phyloP scores from a whole-genome alignment of 768 basidiomycete species.

The Saitozyma sp. region DNA sequence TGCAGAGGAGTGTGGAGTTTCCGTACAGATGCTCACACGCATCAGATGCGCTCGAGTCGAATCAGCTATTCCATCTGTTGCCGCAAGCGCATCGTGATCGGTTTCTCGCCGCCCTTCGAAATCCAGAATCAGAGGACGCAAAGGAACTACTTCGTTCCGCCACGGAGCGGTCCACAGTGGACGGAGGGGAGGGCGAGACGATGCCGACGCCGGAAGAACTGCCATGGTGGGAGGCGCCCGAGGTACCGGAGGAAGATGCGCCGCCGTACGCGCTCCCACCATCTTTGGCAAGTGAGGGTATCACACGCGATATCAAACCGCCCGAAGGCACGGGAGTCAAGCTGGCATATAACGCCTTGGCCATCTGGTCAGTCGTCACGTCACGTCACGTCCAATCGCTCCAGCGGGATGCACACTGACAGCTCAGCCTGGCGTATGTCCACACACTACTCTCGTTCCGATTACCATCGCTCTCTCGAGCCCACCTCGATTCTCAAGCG shows the following conservation, averaged over 20 bases:
- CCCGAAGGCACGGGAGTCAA: conserved; percentile 33
- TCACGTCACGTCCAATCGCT: background rate
- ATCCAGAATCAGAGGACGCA: conserved; percentile 35
- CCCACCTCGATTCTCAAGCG: conserved; percentile 5
- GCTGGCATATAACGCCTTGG: conserved; percentile 39
- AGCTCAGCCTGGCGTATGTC: conserved; percentile 24
- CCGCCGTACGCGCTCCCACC: conserved; percentile 22
- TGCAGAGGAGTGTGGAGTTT: too few relatives aligned
- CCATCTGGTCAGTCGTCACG: conserved; percentile 34
- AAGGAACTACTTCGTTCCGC: conserved; percentile 30
- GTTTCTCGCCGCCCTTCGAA: conserved; percentile 30
- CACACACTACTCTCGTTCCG: conserved; percentile 36
- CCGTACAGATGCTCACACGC: background rate
- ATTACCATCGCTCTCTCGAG: conserved; percentile 26
- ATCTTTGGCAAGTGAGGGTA: conserved; percentile 9
- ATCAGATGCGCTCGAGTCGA: conserved; percentile 40
- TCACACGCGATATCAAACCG: conserved; percentile 17
- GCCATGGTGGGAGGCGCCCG: conserved; percentile 20
- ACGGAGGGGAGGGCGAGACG: background rate
- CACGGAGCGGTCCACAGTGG: background rate
- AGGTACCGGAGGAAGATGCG: conserved; percentile 11
- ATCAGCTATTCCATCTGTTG: conserved; percentile 40
- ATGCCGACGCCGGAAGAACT: conserved; percentile 5
- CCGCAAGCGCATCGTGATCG: conserved; percentile 38
- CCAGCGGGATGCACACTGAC: background rate